phyloP scores from a whole-genome alignment of 441 rosid species.

The Gossypium schwendimanii region DNA sequence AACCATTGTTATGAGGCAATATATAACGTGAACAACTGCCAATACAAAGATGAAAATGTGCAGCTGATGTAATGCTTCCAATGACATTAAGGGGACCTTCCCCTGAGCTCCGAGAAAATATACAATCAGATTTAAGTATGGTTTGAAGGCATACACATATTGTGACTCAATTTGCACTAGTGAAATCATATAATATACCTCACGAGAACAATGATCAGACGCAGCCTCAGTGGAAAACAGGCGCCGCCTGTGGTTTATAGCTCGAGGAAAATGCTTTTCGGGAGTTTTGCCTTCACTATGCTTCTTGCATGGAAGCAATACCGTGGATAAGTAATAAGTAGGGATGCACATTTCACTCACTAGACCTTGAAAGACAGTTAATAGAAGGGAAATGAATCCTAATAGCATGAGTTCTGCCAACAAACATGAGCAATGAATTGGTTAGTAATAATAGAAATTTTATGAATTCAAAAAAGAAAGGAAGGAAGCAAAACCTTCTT shows the following conservation, averaged over 20 bases:
- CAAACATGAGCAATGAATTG: constrained; percentile 6
- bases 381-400: constrained; percentile 74
- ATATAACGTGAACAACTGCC: constrained; percentile 74
- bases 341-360: constrained; percentile 56
- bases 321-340: constrained; percentile 21
- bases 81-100: constrained; percentile 51
- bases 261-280: constrained; percentile 20
- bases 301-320: constrained; percentile 78
- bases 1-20: constrained; percentile 69
- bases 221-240: constrained; percentile 30
- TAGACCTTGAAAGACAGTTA: constrained; percentile 53
- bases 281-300: constrained; percentile 15
- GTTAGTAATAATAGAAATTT: not conserved
- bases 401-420: constrained; percentile 80
- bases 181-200: constrained; percentile 22
- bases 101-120: constrained; percentile 33
- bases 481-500: constrained; percentile 48
- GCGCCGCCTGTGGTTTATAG: constrained; percentile 25
- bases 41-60: constrained; percentile 82
- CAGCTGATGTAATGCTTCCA: constrained; percentile 80
- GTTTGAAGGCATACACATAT: not conserved
- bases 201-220: constrained; percentile 23
- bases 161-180: too few species aligned
- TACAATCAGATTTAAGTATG: not conserved
- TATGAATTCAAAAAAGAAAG: not conserved